Evolutionary conservation across 441 rosid genomes (phyloP).

Genomic region (Eutrema salsugineum): DNA sequence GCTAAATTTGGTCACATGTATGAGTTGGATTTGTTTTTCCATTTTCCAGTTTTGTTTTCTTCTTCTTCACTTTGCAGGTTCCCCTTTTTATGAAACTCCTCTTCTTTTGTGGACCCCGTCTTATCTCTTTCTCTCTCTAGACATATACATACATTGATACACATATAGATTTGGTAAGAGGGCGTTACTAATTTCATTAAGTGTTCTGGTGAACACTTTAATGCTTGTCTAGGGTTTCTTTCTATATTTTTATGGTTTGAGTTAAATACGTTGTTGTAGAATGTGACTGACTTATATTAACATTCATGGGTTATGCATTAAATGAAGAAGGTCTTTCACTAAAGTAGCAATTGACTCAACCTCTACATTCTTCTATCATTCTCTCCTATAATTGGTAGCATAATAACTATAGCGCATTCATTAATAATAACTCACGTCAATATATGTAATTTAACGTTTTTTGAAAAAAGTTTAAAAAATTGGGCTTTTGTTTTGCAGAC

Average conservation of each 20-base stretch:
- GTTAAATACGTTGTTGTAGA: slow-evolving; percentile 12
- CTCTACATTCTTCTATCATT: slow-evolving; percentile 28
- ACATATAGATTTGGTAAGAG: slow-evolving; percentile 13
- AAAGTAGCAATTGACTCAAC: slow-evolving; percentile 27
- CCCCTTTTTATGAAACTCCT: slow-evolving; percentile 37
- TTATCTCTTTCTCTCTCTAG: slow-evolving; percentile 23
- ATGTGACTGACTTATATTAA: slow-evolving; percentile 23
- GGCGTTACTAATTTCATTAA: slow-evolving; percentile 25
- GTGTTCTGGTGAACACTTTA: slow-evolving; percentile 23
- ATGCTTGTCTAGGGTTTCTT: slow-evolving; percentile 29
- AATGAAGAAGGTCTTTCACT: slow-evolving; percentile 32
- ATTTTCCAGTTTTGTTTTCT: slow-evolving; percentile 36
- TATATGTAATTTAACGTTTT: too few relatives aligned
- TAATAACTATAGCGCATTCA: slow-evolving; percentile 17
- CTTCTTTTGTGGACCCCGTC: slow-evolving; percentile 25
- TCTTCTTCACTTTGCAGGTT: slow-evolving; percentile 38
- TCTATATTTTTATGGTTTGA: slow-evolving; percentile 26
- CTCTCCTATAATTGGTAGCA: slow-evolving; percentile 17
- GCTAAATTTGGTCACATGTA: slow-evolving; percentile 38
- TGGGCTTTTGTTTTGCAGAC: slow-evolving; percentile 38
- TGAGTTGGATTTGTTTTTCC: slow-evolving; percentile 32
- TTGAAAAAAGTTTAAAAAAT: too few relatives aligned
- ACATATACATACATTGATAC: not conserved
- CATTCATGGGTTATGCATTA: slow-evolving; percentile 33
- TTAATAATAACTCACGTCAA: slow-evolving; percentile 18